These are phyloP conservation scores for Zygoascus hellenicus DNA, from an alignment of 1,139 yeast genomes.

Conservation along the genomic window DNA sequence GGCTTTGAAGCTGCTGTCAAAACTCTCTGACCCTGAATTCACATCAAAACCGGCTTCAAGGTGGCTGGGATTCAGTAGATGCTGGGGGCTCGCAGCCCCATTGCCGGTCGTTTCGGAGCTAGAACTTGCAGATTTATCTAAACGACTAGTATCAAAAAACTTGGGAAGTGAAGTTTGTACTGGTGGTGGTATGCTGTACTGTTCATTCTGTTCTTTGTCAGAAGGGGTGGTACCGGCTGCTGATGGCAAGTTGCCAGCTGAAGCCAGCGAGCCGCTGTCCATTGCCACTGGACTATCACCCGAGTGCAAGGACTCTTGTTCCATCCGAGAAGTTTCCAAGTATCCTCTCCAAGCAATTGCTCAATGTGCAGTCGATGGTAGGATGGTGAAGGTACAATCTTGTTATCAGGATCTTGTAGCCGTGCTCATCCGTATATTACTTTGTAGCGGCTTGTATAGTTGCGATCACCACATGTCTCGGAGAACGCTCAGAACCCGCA, in stretches of 20 bases:
- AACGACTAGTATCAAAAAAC: constrained; percentile 13
- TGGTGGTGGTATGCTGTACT: background rate
- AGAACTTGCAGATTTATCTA: background rate
- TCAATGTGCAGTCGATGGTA: too few species aligned
- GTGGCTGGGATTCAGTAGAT: background rate
- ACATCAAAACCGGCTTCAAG: background rate
- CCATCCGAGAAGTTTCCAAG: too few species aligned
- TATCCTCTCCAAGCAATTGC: too few species aligned
- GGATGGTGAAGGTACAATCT: too few species aligned
- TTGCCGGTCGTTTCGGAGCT: background rate
- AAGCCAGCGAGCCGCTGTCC: background rate
- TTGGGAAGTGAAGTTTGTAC: constrained; percentile 18
- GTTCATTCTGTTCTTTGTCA: background rate
- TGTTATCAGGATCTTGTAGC: too few species aligned
- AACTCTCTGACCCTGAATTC: background rate
- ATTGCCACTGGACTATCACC: too few species aligned
- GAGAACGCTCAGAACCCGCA: constrained; percentile 20
- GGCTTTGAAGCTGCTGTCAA: background rate
- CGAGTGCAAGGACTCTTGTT: too few species aligned
- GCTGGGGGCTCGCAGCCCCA: background rate
- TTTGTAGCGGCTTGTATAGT: too few species aligned
- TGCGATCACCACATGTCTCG: constrained; percentile 6
- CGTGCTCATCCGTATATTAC: too few species aligned
- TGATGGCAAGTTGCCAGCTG: background rate
- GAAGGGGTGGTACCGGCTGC: background rate